Evolutionary conservation across 163 green algal genomes (phyloP).

Genomic region (Volvox carteri): DNA sequence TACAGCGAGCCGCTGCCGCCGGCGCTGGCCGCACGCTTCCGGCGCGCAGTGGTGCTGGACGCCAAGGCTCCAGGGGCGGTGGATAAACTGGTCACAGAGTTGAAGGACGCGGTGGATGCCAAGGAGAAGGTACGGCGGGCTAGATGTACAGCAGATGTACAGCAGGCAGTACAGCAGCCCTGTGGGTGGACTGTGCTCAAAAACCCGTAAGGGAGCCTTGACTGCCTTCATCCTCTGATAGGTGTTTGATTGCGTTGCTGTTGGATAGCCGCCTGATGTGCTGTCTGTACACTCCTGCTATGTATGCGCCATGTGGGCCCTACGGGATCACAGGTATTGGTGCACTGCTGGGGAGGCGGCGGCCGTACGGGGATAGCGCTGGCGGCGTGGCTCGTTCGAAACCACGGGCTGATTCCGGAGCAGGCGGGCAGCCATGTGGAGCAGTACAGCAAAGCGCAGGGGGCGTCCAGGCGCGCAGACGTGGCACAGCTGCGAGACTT

Average conservation of each 20-base stretch:
- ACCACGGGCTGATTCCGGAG: conserved; percentile 35
- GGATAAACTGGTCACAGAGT: conserved; percentile 17
- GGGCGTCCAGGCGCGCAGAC: conserved; percentile 46
- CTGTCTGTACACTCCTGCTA: no score
- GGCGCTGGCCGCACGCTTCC: not conserved
- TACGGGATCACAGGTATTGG: conserved; percentile 57
- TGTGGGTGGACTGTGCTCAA: not conserved
- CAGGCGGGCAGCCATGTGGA: conserved; percentile 24
- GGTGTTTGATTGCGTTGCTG: no score
- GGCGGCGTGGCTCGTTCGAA: conserved; percentile 42
- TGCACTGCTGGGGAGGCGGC: conserved; percentile 59
- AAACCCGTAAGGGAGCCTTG: not conserved
- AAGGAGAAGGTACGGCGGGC: conserved; percentile 34
- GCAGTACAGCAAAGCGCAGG: not conserved
- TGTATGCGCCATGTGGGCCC: no score
- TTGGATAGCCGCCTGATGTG: no score
- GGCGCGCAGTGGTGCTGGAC: conserved; percentile 24
- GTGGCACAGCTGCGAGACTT: conserved; percentile 2
- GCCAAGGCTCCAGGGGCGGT: conserved; percentile 40
- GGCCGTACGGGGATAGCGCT: conserved; percentile 54
- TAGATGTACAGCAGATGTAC: no score
- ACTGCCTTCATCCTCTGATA: no score
- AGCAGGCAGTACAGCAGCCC: not conserved
- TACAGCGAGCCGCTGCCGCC: conserved; percentile 24
- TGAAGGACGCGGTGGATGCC: conserved; percentile 4